A percentile compares a stretch with the other conserved stretches of the same genome.
Conservation (phyloP, 2,329 filamentous ascomycete species). For the Neonectria magnoliae region DNA sequence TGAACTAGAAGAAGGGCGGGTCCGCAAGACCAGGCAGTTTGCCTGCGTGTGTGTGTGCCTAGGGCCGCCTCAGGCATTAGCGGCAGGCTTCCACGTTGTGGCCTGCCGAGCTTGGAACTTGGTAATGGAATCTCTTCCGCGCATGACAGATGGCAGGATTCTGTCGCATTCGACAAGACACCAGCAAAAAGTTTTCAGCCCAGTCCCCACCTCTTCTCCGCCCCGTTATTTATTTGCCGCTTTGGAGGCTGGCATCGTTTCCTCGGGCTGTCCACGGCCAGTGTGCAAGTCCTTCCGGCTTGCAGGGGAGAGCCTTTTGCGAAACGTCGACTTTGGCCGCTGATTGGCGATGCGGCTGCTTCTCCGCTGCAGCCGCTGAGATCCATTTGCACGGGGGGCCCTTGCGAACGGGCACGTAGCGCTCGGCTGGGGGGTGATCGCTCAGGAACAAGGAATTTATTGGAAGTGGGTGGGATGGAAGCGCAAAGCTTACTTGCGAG, state of each 20-base stretch:
- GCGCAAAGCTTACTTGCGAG: background rate
- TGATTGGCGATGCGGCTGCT: slow-evolving; percentile 39
- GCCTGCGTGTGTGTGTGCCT: background rate
- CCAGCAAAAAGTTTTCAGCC: slow-evolving; percentile 17
- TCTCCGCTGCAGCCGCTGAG: slow-evolving; percentile 30
- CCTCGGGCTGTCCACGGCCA: background rate
- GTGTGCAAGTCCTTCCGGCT: background rate
- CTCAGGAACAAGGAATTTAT: slow-evolving; percentile 13
- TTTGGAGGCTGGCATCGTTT: background rate
- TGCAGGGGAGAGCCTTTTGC: slow-evolving; percentile 30
- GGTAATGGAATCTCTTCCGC: background rate
- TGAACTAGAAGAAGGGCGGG: slow-evolving; percentile 15
- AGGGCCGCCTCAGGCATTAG: slow-evolving; percentile 5
- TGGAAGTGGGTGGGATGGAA: background rate
- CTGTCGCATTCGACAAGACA: background rate
- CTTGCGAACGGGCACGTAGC: slow-evolving; percentile 12
- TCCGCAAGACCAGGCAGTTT: slow-evolving; percentile 24
- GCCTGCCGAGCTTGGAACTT: background rate
- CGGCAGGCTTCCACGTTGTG: background rate
- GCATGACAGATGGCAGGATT: background rate
- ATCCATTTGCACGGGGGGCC: slow-evolving; percentile 19
- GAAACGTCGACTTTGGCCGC: slow-evolving; percentile 10
- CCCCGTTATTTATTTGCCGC: background rate
- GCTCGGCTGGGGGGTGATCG: slow-evolving; percentile 20
- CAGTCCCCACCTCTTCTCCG: slow-evolving; percentile 8